phyloP scores from a whole-genome alignment of 768 basidiomycete genomes.

The Arthromyces matolae region DNA sequence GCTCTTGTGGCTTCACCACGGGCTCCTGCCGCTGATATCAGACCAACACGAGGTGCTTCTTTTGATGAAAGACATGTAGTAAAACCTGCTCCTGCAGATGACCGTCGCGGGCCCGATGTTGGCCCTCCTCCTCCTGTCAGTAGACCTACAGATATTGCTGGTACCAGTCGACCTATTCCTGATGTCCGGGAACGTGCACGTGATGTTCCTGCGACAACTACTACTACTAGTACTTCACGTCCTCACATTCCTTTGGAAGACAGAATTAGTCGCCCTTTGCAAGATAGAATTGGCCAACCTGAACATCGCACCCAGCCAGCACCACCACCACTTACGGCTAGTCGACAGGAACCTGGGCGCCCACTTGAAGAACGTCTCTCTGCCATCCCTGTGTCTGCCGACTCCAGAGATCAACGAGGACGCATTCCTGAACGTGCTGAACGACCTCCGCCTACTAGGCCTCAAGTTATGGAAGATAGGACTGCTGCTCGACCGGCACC shows the following conservation, averaged over 20 bases:
- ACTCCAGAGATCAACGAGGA: constrained; percentile 16
- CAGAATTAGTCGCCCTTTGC: constrained; percentile 31
- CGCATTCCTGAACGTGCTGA: constrained; percentile 16
- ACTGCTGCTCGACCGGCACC: constrained; percentile 2
- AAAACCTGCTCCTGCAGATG: constrained; percentile 27
- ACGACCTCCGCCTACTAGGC: constrained; percentile 14
- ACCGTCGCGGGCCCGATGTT: constrained; percentile 20
- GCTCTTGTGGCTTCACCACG: constrained; percentile 24
- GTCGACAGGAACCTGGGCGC: constrained; percentile 16
- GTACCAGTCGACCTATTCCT: constrained; percentile 15
- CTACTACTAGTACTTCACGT: constrained; percentile 18
- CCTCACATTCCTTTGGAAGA: constrained; percentile 32
- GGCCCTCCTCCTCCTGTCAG: constrained; percentile 12
- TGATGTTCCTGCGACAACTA: constrained; percentile 10
- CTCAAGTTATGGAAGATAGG: constrained; percentile 14
- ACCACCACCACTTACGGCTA: constrained; percentile 7
- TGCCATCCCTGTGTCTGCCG: constrained; percentile 22
- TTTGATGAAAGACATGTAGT: constrained; percentile 32
- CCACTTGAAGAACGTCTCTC: constrained; percentile 42
- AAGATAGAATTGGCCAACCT: constrained; percentile 28
- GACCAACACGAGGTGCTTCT: constrained; percentile 16
- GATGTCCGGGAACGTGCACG: constrained; percentile 9
- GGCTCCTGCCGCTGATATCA: constrained; percentile 23
- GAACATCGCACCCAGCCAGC: constrained; percentile 5
- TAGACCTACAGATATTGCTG: constrained; percentile 19